Base-by-base conservation (phyloP, 306 rosid genomes). In the Cucumis melo region DNA sequence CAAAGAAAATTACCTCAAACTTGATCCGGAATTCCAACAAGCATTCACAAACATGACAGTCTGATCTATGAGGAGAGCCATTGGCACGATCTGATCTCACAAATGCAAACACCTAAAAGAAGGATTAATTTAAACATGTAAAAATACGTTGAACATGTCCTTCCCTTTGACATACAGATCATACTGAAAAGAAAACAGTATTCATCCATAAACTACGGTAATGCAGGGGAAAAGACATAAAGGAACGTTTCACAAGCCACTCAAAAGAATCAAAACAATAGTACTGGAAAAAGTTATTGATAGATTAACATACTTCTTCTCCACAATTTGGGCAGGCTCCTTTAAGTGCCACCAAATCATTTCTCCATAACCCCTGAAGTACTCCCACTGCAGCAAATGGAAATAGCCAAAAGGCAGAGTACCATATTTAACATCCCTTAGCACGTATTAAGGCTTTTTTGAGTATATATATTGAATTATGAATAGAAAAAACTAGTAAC, bases 251-350 rank as follows among this genome's bases (percentile, higher is more conserved):
- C 15, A 59, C 74, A 66, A 24, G 42, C 19, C 56, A 74, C 19
- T 65, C 15, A 27, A 56, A 71, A 64, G 1, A 64, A 64, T 65
- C 15, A 27, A 56, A 63, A 64, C 3, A 38, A 64, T 36, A 64
- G 48, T 17, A 2, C 48, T 17, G 5, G 48, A 14, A 2, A 19
- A 64, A 8, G 17, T 38, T 9, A 66, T 66, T 1, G 13, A 66
- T n/a, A 20, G 53, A 66, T 66, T 39, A 70, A 71, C 87, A 70
- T 68, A 93, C 98, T 93, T 93, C 98, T 82, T 91, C 98, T 53
- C 90, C 97, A 74, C 97, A 93, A 84, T 88, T 93, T 75, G 98
- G 97, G 83, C 98, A 93, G 1, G 91, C 86, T 63, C 98, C 97
- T 80, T 86, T 91, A 8, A 93, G 83, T 60, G 96, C 93, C 77